Conservation (phyloP, 148 eudicot species). For the Talinum fruticosum region DNA sequence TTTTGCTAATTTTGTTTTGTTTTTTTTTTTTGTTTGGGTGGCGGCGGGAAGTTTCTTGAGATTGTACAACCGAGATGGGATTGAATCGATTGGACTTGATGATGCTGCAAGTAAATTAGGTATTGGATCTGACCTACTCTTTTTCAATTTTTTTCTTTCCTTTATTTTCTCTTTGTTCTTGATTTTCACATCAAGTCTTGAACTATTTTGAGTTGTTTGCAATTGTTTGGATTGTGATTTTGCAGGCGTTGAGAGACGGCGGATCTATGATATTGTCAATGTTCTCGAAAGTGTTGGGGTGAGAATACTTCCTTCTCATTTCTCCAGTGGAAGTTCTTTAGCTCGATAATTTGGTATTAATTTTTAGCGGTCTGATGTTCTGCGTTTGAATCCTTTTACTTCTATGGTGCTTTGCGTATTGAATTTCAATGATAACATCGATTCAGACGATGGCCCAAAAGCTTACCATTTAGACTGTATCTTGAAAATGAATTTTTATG, state of each 20-base stretch:
- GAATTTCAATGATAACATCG: not conserved
- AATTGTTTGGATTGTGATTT: not conserved
- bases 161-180: not conserved
- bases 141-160: too few relatives aligned
- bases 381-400: not conserved
- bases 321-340: not conserved
- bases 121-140: constrained; percentile 27
- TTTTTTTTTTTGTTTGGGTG: not conserved
- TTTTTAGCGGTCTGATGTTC: not conserved
- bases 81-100: constrained; percentile 86
- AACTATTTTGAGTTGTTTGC: not conserved
- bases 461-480: not conserved
- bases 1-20: not conserved
- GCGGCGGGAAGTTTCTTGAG: constrained; percentile 56
- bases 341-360: not conserved
- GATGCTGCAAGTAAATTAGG: constrained; percentile 86
- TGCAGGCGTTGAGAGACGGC: constrained; percentile 92
- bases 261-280: constrained; percentile 98
- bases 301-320: constrained; percentile 27
- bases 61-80: constrained; percentile 76
- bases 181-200: not conserved
- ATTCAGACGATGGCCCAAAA: not conserved
- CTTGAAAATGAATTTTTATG: not conserved
- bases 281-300: constrained; percentile 95
- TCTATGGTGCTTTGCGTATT: too few relatives aligned